Percentiles rank a stretch among this genome's conserved stretches.
Evolutionary conservation across 1,284 basidiomycete genomes (phyloP).

Genomic region (Cutaneotrichosporon cutaneum): DNA sequence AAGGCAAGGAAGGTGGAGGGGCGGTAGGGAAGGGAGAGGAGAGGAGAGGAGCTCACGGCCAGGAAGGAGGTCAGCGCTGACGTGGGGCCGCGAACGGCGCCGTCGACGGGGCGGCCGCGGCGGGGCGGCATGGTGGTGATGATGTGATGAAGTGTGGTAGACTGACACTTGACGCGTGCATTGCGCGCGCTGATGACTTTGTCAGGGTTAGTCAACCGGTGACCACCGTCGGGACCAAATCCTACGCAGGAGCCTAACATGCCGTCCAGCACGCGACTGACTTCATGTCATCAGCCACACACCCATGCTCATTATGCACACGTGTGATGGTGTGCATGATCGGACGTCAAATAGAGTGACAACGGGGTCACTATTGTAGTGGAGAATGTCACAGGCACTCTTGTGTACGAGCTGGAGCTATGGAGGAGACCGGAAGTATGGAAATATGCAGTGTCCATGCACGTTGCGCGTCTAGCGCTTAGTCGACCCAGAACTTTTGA

Average conservation of each 20-base stretch:
- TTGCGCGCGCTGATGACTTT: conserved; percentile 5
- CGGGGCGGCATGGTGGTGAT: conserved; percentile 4
- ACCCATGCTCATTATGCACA: background rate
- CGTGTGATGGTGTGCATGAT: conserved; percentile 5
- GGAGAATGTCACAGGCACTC: conserved; percentile 5
- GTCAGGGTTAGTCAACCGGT: conserved; percentile 13
- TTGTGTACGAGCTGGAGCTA: background rate
- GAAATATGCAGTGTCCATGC: conserved; percentile 4
- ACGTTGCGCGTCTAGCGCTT: conserved; percentile 5
- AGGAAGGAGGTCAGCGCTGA: conserved; percentile 91
- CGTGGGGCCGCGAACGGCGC: conserved; percentile 72
- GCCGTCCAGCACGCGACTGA: background rate
- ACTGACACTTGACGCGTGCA: background rate
- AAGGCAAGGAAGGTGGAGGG: background rate
- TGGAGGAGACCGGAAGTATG: background rate
- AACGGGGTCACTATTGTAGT: background rate
- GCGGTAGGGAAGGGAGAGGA: background rate
- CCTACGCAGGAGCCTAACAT: background rate
- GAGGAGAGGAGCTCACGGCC: conserved; percentile 58
- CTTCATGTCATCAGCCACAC: background rate
- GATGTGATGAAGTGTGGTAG: background rate
- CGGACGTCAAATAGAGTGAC: conserved; percentile 7
- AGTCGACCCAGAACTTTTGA: conserved; percentile 50
- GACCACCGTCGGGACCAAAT: conserved; percentile 3
- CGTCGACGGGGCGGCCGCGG: conserved; percentile 15